Evolutionary conservation across 208 protist genomes (phyloP), one percentile per base, ranked within the genome.

Genomic region (Acanthamoeba divionensis): DNA sequence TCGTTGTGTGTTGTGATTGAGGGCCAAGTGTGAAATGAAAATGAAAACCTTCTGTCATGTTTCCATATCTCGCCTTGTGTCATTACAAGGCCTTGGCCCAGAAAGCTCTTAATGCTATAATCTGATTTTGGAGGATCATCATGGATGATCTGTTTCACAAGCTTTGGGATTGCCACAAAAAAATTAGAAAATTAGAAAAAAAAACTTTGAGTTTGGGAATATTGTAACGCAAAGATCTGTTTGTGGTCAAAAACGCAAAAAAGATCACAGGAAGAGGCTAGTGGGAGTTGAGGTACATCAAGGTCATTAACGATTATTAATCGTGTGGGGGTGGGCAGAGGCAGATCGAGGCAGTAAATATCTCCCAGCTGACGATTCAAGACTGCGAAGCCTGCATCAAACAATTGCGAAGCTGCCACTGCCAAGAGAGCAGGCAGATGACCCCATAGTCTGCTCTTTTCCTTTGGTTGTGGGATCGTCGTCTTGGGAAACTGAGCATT

Each of bases 111-210:
- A 24, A 88, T 71, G 38, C 57, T 88, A 44, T 88, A 88, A 7
- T 88, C 80, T 31, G 52, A 54, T 62, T 88, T 88, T 36, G 80
- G 80, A 26, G 80, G 80, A 44, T 88, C 80, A 13, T 88, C 80
- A 0, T 24, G 45, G n/a, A 88, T 65, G 13, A 71, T 13, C 38
- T 88, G 80, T 38, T 24, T 66, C 10, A 88, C 57, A 15, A 83
- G 73, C 73, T 83, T 47, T 26, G 18, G 10, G 31, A 9, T 67
- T 33, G 10, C 24, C 6, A 7, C 18, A 10, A 24, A 9, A 67
- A 31, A 7, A n/a, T n/a, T 9, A 67, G 18, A 10, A 24, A 18
- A 31, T 67, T 67, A 18, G 62, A 29, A n/a, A 15, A 7, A 52
- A 15, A 62, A n/a, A 3, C 63, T 31, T 24, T 71, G 3, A 9